phyloP scores from a whole-genome alignment of 208 protist species.

The Crithidia brevicula region DNA sequence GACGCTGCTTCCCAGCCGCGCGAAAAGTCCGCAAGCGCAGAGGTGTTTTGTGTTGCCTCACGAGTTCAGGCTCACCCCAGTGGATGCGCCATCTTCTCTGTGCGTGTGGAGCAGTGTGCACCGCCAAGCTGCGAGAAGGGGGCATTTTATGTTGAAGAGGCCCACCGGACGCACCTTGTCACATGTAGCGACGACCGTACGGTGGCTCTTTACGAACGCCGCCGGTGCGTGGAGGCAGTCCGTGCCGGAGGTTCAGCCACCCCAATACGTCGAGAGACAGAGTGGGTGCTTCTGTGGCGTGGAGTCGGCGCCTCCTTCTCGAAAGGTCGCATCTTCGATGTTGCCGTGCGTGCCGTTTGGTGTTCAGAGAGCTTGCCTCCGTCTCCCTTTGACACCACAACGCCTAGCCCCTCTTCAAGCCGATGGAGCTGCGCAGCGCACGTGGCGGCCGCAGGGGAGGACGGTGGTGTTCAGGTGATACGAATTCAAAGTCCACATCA shows the following conservation, averaged over 20 bases:
- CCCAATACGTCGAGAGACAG: neutral
- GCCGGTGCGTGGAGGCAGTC: too few species aligned
- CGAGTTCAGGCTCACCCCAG: slow-evolving; percentile 46
- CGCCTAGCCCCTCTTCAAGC: neutral
- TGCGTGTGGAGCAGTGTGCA: slow-evolving; percentile 19
- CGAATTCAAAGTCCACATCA: slow-evolving; percentile 5
- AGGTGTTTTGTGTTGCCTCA: slow-evolving; percentile 17
- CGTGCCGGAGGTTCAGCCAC: too few species aligned
- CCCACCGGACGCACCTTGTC: slow-evolving; percentile 33
- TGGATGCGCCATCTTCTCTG: slow-evolving; percentile 76
- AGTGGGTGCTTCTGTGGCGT: slow-evolving; percentile 49
- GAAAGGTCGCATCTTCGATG: slow-evolving; percentile 73
- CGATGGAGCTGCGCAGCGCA: slow-evolving; percentile 15
- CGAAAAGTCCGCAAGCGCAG: neutral
- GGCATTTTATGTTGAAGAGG: neutral
- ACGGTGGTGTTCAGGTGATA: slow-evolving; percentile 58
- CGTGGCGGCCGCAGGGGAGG: slow-evolving; percentile 59
- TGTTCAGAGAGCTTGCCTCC: neutral
- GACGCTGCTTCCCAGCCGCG: too few species aligned
- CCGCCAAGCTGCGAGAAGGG: neutral
- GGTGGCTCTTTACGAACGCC: slow-evolving; percentile 46
- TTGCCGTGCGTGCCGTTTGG: slow-evolving; percentile 32
- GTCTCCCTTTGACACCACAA: too few species aligned
- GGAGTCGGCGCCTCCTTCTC: slow-evolving; percentile 41
- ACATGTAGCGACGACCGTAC: slow-evolving; percentile 85